A percentile compares a stretch with the other conserved stretches of the same genome.
These are phyloP conservation scores for Cyanodermella asteris DNA, from an alignment of 2,329 filamentous ascomycete species.

Conservation along the genomic window DNA sequence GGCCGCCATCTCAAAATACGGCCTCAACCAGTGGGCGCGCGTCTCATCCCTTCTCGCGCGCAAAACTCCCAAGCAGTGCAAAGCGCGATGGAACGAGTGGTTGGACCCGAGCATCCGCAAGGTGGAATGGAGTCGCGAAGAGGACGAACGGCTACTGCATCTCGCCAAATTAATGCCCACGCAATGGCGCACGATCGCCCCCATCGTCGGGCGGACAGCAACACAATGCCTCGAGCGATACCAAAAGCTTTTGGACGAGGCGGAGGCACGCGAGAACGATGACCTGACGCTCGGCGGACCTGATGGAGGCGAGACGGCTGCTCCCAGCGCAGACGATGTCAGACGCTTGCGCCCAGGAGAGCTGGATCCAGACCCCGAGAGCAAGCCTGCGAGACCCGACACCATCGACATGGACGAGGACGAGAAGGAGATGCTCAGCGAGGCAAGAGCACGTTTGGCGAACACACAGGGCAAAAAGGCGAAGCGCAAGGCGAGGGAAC, in stretches of 20 bases:
- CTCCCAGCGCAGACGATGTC: constrained; percentile 83
- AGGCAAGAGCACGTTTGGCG: constrained; percentile 83
- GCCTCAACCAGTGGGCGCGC: constrained; percentile 92
- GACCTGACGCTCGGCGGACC: constrained; percentile 67
- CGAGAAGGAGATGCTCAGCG: constrained; percentile 98
- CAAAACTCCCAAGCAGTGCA: constrained; percentile 98
- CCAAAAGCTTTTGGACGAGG: constrained; percentile 87
- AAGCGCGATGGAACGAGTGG: constrained; percentile 96
- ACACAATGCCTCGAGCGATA: constrained; percentile 96
- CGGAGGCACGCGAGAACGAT: constrained; percentile 66
- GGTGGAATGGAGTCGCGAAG: constrained; percentile 96
- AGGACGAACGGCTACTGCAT: constrained; percentile 92
- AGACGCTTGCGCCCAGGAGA: constrained; percentile 70
- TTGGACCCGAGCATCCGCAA: constrained; percentile 94
- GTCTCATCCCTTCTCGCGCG: constrained; percentile 91
- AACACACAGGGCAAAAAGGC: constrained; percentile 99
- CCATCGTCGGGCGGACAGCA: constrained; percentile 85
- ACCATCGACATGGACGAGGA: constrained; percentile 97
- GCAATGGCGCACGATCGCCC: constrained; percentile 96
- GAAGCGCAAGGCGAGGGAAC: constrained; percentile 86
- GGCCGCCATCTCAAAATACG: constrained; percentile 83
- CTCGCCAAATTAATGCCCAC: constrained; percentile 97
- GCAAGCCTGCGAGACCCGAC: constrained; percentile 83
- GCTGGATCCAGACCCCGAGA: constrained; percentile 91
- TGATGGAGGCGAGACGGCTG: constrained; percentile 64